Conservation (phyloP, 2,329 filamentous ascomycete species). For the Didymosphaeria variabile region DNA sequence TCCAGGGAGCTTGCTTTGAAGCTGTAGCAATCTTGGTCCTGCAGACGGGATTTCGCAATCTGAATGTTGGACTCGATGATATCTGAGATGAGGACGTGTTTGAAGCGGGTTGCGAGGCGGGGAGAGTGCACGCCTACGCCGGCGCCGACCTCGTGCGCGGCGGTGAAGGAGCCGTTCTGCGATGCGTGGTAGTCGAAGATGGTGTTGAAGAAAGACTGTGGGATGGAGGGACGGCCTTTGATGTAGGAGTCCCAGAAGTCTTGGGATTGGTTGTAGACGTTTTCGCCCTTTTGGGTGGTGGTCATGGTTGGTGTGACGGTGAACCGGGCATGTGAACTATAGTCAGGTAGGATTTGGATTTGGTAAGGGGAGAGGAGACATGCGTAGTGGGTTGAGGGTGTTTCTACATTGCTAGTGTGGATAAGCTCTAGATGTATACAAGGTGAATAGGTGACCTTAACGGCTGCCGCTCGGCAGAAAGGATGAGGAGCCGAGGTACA, state of each 20-base stretch:
- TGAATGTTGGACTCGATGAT: conserved; percentile 25
- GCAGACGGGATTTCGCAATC: conserved; percentile 23
- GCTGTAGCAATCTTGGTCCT: neutral
- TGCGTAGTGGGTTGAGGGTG: neutral
- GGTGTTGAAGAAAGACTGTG: conserved; percentile 29
- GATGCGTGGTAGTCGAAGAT: conserved; percentile 33
- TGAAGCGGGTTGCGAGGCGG: conserved; percentile 25
- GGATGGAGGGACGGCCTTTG: conserved; percentile 28
- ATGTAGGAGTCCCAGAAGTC: conserved; percentile 36
- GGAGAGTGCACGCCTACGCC: conserved; percentile 30
- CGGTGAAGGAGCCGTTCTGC: conserved; percentile 25
- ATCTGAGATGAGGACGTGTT: conserved; percentile 35
- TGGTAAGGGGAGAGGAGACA: neutral
- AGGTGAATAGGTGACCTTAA: neutral
- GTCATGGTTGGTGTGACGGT: neutral
- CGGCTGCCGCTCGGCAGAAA: neutral
- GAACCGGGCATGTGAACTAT: neutral
- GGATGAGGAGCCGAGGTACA: neutral
- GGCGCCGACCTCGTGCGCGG: conserved; percentile 33
- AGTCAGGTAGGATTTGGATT: neutral
- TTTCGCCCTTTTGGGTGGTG: neutral
- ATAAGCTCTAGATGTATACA: neutral
- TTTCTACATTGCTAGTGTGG: neutral
- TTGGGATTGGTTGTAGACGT: neutral
- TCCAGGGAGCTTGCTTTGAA: neutral